Evolutionary conservation across 2,329 filamentous ascomycete genomes (phyloP).

Genomic region (Aspergillus aculeatinus): DNA sequence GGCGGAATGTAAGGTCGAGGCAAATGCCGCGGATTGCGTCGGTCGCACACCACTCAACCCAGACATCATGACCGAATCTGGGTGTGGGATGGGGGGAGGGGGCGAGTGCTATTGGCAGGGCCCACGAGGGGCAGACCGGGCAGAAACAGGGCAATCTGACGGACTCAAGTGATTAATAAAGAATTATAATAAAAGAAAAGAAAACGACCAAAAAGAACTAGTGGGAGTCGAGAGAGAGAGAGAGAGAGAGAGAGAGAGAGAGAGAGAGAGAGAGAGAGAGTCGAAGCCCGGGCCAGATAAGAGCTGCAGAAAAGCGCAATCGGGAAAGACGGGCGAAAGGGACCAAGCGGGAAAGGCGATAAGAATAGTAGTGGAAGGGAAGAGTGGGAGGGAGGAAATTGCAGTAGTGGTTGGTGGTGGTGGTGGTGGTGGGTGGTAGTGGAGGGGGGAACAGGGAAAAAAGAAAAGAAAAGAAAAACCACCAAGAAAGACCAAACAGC

Average conservation of each 20-base stretch:
- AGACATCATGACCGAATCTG: conserved; percentile 27
- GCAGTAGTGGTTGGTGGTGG: too few species aligned
- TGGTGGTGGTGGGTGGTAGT: not conserved
- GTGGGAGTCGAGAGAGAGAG: not conserved
- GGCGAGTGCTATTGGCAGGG: conserved; percentile 11
- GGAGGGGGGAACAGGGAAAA: conserved; percentile 1
- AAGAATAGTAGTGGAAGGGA: conserved; percentile 6
- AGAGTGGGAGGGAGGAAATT: not conserved
- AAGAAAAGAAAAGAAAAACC: not conserved
- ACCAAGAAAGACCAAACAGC: too few species aligned
- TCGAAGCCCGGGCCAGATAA: not conserved
- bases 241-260: not conserved
- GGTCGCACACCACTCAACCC: conserved; percentile 36
- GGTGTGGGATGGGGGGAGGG: not conserved
- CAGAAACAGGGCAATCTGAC: not conserved
- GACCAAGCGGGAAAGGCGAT: conserved; percentile 5
- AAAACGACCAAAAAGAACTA: conserved; percentile 7
- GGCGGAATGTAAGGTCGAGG: conserved; percentile 29
- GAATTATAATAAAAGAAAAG: conserved; percentile 5
- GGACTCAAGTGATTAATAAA: not conserved
- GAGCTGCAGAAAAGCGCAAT: not conserved
- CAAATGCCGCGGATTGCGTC: conserved; percentile 28
- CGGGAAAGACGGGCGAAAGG: not conserved
- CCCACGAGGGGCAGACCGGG: conserved; percentile 11
- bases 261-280: not conserved